Base-by-base conservation (phyloP, 495 filamentous ascomycete genomes). In the Talaromyces liani region DNA sequence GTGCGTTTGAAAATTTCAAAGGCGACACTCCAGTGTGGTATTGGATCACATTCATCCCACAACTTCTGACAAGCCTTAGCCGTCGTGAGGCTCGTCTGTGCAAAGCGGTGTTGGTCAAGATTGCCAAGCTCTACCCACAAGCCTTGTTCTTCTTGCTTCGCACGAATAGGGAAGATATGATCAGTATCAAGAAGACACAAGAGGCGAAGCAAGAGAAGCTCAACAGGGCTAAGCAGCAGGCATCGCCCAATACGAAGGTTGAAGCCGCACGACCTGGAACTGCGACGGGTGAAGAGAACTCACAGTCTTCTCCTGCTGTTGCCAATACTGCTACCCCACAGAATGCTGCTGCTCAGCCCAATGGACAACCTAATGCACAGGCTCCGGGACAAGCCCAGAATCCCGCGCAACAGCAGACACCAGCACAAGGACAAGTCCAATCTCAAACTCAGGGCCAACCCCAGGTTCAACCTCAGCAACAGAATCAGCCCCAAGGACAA, bases 11-110 rank as follows among this genome's bases (percentile, higher is more conserved):
- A 64, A 89, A 90, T 64, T 98, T 91, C 78, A 97, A 97, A 78
- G 95, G 92, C 51, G 95, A 99, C 45, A 92, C 89, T 6, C 92
- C 91, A 1, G 89, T 94, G 18, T 99, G 95, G 95, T 98, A 97
- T 74, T 99, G 95, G 95, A 97, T 97, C 63, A 97, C 94, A 0
- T 99, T 92, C 72, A 97, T 99, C 66, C 95, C 95, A 24, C 95
- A 99, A 71, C 84, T 99, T 49, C 82, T 99, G 29, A 91, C 89
- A 47, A 93, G 92, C 60, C 79, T 98, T 64, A 90, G 88, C 9
- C 88, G 96, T 66, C 91, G 91, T 63, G 95, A 99, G 75, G 92
- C 91, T 16, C 84, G 85, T n/a, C 85, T 95, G 56, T 88, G 92
- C 64, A 87, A 93, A 63, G 81, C 77, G 54, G 88, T 99, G 36